Base-by-base conservation (phyloP, 768 basidiomycete species). In the Suillus paluster region DNA sequence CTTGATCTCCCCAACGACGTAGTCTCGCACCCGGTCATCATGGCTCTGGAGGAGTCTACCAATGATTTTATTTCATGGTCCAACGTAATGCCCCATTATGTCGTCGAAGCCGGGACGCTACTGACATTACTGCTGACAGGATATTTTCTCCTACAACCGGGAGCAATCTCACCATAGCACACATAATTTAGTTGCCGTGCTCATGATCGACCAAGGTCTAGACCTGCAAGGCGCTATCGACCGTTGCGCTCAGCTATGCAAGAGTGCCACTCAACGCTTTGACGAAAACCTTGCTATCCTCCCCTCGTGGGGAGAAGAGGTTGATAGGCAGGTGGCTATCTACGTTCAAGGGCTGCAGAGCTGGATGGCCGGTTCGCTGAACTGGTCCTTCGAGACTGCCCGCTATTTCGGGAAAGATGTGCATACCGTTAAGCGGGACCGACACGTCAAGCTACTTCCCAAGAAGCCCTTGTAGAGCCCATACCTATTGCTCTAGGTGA, bases 111-210 rank as follows among this genome's bases (percentile, higher is more conserved):
- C 1, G 39, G 30, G 17, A 19, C 52, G 64, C 17, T 55, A 11
- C 23, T 55, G 23, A 55, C 3, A 68, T 60, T 5, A 8, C 6
- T 56, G 17, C 14, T 21, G 2, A 5, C 2, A 90, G 89, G 89
- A 91, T 63, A 87, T 90, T 41, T 87, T 88, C 70, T 91, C 88
- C 1, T 92, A 88, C 73, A 90, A 90, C 63, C 83, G 84, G 50
- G 90, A 91, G 69, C 90, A 91, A 71, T 83, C 88, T 2, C 83
- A 85, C 17, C 83, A 83, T 10, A 86, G 88, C 64, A 86, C 84
- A 19, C 86, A 89, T 71, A 91, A 92, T 71, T 86, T 91, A 81
- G 82, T 92, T 60, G 77, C 80, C 23, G 86, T 91, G 57, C 80
- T 90, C 65, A 90, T 88, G 86, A 74, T 79, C 49, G 77, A 86